phyloP scores from a whole-genome alignment of 208 protist species.

The Acanthamoeba triangularis region DNA sequence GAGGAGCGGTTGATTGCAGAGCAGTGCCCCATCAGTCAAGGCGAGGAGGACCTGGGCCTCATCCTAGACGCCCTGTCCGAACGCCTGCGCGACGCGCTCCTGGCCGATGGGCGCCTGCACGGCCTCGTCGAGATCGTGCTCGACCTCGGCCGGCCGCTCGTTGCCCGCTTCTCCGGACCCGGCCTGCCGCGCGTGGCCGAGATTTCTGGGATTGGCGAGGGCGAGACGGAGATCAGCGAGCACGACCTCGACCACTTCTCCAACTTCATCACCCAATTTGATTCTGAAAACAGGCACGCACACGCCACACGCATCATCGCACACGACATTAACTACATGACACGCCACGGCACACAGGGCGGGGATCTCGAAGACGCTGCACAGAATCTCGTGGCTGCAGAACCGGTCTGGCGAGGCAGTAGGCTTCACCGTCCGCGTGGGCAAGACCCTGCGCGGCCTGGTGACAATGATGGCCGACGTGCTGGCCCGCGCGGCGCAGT shows the following conservation, averaged over 20 bases:
- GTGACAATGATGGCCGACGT: slow-evolving; percentile 90
- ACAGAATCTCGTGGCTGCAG: slow-evolving; percentile 79
- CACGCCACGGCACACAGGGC: neutral
- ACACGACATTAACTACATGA: neutral
- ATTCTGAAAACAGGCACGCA: slow-evolving; percentile 33
- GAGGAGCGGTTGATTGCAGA: neutral
- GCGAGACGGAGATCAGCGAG: neutral
- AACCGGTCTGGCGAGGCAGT: slow-evolving; percentile 91
- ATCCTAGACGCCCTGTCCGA: neutral
- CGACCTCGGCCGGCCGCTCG: slow-evolving; percentile 6
- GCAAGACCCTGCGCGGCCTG: slow-evolving; percentile 92
- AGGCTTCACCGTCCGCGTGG: slow-evolving; percentile 94
- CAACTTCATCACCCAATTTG: neutral
- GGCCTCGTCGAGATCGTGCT: slow-evolving; percentile 34
- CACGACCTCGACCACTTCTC: neutral
- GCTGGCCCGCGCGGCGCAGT: neutral
- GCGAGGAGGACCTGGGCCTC: neutral
- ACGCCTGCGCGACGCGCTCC: neutral
- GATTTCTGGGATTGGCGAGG: neutral
- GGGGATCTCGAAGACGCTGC: slow-evolving; percentile 23
- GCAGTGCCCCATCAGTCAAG: neutral
- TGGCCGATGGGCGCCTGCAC: neutral
- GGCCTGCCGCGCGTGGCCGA: neutral
- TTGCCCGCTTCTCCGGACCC: neutral
- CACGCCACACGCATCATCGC: neutral